Evolutionary conservation across 2,329 filamentous ascomycete genomes (phyloP).

Genomic region (Podosphaera aphanis): DNA sequence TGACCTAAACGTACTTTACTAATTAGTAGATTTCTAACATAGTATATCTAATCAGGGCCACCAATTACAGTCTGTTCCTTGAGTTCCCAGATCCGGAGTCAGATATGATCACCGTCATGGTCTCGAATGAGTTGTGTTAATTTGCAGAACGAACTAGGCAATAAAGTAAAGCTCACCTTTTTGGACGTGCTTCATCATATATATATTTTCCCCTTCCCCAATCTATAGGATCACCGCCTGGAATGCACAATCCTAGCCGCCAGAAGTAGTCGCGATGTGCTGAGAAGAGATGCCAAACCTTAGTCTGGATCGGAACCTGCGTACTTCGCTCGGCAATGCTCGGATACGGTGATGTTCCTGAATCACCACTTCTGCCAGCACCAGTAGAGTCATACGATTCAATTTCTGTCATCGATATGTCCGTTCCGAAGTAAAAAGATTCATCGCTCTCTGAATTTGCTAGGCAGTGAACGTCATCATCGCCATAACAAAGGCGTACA

Average conservation of each 20-base stretch:
- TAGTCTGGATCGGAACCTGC: constrained; percentile 26
- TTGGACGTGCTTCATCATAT: constrained; percentile 11
- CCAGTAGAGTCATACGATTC: too few relatives aligned
- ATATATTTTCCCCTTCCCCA: constrained; percentile 34
- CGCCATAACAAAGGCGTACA: constrained; percentile 46
- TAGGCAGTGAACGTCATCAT: constrained; percentile 49
- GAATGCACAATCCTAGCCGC: constrained; percentile 72
- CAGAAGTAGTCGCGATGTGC: constrained; percentile 94
- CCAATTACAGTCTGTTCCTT: too few relatives aligned
- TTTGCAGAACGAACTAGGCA: too few relatives aligned
- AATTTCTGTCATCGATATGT: too few relatives aligned
- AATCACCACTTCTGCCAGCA: neutral
- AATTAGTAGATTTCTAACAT: too few relatives aligned
- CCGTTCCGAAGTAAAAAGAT: constrained; percentile 3
- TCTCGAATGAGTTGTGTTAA: too few relatives aligned
- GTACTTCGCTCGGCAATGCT: constrained; percentile 13
- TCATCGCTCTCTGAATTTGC: constrained; percentile 21
- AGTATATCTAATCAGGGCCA: too few relatives aligned
- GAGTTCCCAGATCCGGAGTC: too few relatives aligned
- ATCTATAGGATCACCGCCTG: constrained; percentile 47
- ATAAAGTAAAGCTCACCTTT: neutral
- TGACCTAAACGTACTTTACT: too few relatives aligned
- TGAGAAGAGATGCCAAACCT: constrained; percentile 82
- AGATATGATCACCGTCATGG: too few relatives aligned
- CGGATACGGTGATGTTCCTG: too few relatives aligned